These are phyloP conservation scores for Chaetoceros muelleri DNA, from an alignment of 108 stramenopile genomes.

Conservation along the genomic window DNA sequence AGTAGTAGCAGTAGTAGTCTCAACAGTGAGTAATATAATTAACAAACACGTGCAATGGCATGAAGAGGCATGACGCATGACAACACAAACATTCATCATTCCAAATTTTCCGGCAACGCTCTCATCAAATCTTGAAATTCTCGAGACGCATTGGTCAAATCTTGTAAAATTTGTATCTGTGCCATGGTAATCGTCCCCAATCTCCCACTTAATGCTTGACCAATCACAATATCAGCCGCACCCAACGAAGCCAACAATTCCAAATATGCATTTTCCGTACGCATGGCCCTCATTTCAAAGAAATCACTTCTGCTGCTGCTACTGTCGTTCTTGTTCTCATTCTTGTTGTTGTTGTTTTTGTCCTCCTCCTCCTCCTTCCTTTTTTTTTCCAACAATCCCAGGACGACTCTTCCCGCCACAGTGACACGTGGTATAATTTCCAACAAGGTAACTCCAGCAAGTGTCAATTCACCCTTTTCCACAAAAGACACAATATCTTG, in stretches of 20 bases:
- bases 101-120: constrained; percentile 2
- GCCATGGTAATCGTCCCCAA: constrained; percentile 52
- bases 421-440: constrained; percentile 44
- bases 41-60: too few species aligned
- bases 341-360: constrained; percentile 10
- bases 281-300: constrained; percentile 35
- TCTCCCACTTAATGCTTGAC: constrained; percentile 61
- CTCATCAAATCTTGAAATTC: constrained; percentile 47
- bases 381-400: constrained; percentile 5
- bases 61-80: too few species aligned
- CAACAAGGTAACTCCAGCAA: constrained; percentile 50
- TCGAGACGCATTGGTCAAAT: constrained; percentile 23
- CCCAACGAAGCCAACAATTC: constrained; percentile 35
- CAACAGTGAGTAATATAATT: too few species aligned
- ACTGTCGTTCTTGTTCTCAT: not conserved
- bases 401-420: constrained; percentile 24
- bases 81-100: not conserved
- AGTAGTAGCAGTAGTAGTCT: too few species aligned
- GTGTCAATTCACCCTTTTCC: constrained; percentile 37
- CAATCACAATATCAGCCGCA: constrained; percentile 51
- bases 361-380: constrained; percentile 16
- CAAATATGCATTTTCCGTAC: constrained; percentile 32
- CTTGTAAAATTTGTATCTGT: constrained; percentile 52
- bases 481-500: constrained; percentile 31
- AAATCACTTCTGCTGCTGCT: constrained; percentile 9